Conservation (phyloP, 2,329 filamentous ascomycete genomes). For the Cladobotryum mycophilum region DNA sequence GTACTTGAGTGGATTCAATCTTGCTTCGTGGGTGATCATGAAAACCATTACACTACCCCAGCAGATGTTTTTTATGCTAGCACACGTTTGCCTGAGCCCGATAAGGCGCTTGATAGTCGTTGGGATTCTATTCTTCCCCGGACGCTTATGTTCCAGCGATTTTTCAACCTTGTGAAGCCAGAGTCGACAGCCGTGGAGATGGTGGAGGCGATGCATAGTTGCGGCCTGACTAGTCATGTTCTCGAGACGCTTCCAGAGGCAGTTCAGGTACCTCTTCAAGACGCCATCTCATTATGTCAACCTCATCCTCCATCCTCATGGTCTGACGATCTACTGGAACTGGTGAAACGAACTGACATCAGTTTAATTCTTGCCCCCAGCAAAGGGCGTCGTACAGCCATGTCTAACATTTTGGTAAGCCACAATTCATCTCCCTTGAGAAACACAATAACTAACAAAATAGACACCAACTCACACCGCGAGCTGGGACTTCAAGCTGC, state of each 20-base stretch:
- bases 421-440: not conserved
- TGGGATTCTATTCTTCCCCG: constrained; percentile 53
- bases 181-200: constrained; percentile 52
- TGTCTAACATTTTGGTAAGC: constrained; percentile 39
- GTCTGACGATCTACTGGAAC: constrained; percentile 61
- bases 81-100: constrained; percentile 29
- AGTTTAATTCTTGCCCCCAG: constrained; percentile 53
- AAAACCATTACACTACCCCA: constrained; percentile 35
- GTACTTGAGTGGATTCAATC: constrained; percentile 50
- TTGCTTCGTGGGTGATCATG: constrained; percentile 34
- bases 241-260: constrained; percentile 83
- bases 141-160: constrained; percentile 62
- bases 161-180: constrained; percentile 54
- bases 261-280: constrained; percentile 71
- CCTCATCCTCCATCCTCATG: constrained; percentile 73
- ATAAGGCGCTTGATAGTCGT: constrained; percentile 29
- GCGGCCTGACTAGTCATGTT: constrained; percentile 58
- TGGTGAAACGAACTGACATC: constrained; percentile 79
- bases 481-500: constrained; percentile 68
- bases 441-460: constrained; percentile 19
- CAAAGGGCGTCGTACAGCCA: constrained; percentile 23
- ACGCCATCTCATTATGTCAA: constrained; percentile 80
- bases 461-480: constrained; percentile 59
- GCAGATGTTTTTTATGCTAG: constrained; percentile 39
- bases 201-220: constrained; percentile 67